Percentiles rank a stretch among this genome's conserved stretches.
phyloP scores from a whole-genome alignment of 495 filamentous ascomycete genomes.

The Ramalina intermedia region DNA sequence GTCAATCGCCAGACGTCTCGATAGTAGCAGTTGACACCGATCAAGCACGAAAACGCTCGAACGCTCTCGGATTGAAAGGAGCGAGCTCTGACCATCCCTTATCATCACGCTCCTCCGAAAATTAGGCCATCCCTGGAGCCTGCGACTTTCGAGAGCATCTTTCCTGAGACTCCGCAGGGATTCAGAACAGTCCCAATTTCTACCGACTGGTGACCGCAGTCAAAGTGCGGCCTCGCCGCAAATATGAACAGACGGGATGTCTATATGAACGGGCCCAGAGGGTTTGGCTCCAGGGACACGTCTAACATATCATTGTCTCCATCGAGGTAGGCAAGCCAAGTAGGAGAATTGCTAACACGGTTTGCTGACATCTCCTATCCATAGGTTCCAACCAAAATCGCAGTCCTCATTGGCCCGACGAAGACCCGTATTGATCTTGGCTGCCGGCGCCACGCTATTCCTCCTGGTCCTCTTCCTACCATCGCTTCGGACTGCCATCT shows the following conservation, averaged over 20 bases:
- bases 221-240: not conserved
- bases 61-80: no score
- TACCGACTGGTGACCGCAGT: no score
- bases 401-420: slow-evolving; percentile 60
- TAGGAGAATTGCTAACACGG: not conserved
- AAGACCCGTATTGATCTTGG: slow-evolving; percentile 49
- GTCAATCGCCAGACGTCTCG: no score
- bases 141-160: no score
- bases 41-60: no score
- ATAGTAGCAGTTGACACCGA: no score
- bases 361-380: slow-evolving; percentile 1
- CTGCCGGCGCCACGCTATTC: slow-evolving; percentile 20
- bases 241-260: slow-evolving; percentile 48
- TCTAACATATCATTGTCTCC: slow-evolving; percentile 75
- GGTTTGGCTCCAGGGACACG: slow-evolving; percentile 42
- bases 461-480: slow-evolving; percentile 51
- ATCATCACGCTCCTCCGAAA: no score
- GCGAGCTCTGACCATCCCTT: no score
- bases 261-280: slow-evolving; percentile 61
- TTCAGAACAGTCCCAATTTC: no score
- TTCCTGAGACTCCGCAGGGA: no score
- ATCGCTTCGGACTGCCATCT: slow-evolving; percentile 52
- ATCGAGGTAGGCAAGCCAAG: slow-evolving; percentile 49
- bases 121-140: no score
- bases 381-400: slow-evolving; percentile 78